Evolutionary conservation across 2,329 filamentous ascomycete genomes (phyloP).

Genomic region (Aureobasidium sp.): DNA sequence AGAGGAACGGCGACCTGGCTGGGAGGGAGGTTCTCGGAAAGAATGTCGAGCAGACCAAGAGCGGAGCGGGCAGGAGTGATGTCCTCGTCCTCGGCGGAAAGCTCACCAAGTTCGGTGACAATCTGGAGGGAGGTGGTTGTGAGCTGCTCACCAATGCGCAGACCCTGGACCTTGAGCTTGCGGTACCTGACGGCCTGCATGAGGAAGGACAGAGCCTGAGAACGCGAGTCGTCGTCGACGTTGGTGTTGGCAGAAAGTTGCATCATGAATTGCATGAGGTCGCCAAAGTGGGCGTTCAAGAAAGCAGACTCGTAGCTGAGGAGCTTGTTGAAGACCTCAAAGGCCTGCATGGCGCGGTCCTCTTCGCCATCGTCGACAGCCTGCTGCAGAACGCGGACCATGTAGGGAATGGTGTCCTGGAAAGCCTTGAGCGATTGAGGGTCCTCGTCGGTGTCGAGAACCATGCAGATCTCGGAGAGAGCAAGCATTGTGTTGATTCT

Average conservation of each 20-base stretch:
- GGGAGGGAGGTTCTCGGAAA: slow-evolving; percentile 80
- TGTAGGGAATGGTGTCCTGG: slow-evolving; percentile 71
- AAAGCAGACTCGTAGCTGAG: slow-evolving; percentile 82
- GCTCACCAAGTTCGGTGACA: slow-evolving; percentile 76
- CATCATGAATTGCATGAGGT: slow-evolving; percentile 90
- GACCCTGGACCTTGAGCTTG: slow-evolving; percentile 88
- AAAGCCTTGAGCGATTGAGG: slow-evolving; percentile 63
- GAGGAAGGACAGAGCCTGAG: slow-evolving; percentile 86
- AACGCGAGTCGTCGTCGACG: slow-evolving; percentile 74
- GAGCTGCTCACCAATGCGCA: slow-evolving; percentile 78
- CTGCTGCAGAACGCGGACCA: slow-evolving; percentile 84
- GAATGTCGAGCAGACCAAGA: slow-evolving; percentile 78
- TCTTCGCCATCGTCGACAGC: slow-evolving; percentile 70
- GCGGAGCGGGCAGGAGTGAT: slow-evolving; percentile 78
- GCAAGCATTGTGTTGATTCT: slow-evolving; percentile 91
- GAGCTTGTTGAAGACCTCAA: slow-evolving; percentile 95
- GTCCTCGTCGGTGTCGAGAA: slow-evolving; percentile 83
- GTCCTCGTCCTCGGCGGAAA: slow-evolving; percentile 67
- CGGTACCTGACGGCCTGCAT: slow-evolving; percentile 87
- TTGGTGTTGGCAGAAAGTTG: slow-evolving; percentile 69
- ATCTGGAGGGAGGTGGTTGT: slow-evolving; percentile 84
- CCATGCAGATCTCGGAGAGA: slow-evolving; percentile 77
- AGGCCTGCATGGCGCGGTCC: slow-evolving; percentile 79
- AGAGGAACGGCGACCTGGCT: slow-evolving; percentile 91
- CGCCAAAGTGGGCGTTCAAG: slow-evolving; percentile 75